phyloP scores from a whole-genome alignment of 495 filamentous ascomycete species.

The Daldinia decipiens region DNA sequence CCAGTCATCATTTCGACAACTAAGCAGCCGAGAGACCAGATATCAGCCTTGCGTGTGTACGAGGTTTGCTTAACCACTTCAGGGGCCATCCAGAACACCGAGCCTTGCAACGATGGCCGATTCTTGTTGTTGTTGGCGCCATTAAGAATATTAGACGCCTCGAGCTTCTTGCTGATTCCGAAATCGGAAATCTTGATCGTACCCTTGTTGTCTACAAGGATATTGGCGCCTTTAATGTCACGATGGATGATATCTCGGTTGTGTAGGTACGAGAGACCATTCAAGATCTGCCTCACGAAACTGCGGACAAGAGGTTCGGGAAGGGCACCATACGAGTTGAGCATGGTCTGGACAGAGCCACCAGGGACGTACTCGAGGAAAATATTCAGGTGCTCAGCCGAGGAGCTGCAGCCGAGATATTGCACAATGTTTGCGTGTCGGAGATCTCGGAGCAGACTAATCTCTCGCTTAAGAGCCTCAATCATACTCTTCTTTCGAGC shows the following conservation, averaged over 20 bases:
- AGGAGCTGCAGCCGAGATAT: slow-evolving; percentile 92
- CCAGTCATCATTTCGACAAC: slow-evolving; percentile 99
- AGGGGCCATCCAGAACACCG: slow-evolving; percentile 99
- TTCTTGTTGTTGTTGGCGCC: slow-evolving; percentile 71
- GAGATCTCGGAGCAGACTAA: slow-evolving; percentile 90
- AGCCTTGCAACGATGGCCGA: slow-evolving; percentile 93
- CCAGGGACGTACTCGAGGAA: slow-evolving; percentile 99
- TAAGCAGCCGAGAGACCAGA: slow-evolving; percentile 96
- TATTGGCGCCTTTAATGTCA: slow-evolving; percentile 98
- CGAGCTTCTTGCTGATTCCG: slow-evolving; percentile 97
- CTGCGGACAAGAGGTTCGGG: slow-evolving; percentile 93
- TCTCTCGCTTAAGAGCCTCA: slow-evolving; percentile 94
- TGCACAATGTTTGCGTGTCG: slow-evolving; percentile 98
- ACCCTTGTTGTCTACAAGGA: slow-evolving; percentile 98
- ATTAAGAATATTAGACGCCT: slow-evolving; percentile 72
- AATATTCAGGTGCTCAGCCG: slow-evolving; percentile 95
- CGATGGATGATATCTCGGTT: slow-evolving; percentile 96
- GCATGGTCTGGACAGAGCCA: slow-evolving; percentile 96
- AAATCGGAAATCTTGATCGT: slow-evolving; percentile 99
- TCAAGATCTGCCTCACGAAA: slow-evolving; percentile 96
- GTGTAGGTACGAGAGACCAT: slow-evolving; percentile 94
- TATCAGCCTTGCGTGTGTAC: slow-evolving; percentile 99
- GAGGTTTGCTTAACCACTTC: slow-evolving; percentile 98
- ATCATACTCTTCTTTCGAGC: slow-evolving; percentile 97
- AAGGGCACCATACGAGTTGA: slow-evolving; percentile 96